Evolutionary conservation across 2,329 filamentous ascomycete genomes (phyloP), one percentile per base, ranked within the genome.

Genomic region (Epichloe sylvatica): DNA sequence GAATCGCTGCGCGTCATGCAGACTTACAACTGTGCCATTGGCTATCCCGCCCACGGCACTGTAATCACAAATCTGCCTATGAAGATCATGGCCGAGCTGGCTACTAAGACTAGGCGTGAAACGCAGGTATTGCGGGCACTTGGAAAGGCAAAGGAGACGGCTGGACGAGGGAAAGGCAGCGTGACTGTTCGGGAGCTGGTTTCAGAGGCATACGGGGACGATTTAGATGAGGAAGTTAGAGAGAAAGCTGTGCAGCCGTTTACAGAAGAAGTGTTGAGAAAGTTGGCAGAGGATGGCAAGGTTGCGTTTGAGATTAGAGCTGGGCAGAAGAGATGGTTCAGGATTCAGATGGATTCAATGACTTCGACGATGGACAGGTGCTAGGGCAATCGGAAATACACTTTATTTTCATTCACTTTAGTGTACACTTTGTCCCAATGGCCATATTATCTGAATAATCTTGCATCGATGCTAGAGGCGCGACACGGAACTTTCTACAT

Each of bases 31-130:
- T 67, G 70, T 46, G 80, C 73, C 19, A 42, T 51, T 5, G 57
- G 57, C 4, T 85, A 84, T 57, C 80, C 83, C 0, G 81, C 76
- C 1, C 82, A 86, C 57, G 83, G 83, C 0, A 70, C 70, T 0
- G 70, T 80, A 7, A 74, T 86, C n/a, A 68, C 73, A 30, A 70
- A 82, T 37, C 45, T 61, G 47, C 53, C 52, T 3, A 21, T 35
- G 6, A 58, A 56, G 37, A 53, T 60, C 7, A 30, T 11, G 0
- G 21, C 15, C 13, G 65, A 72, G 50, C 52, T 74, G 19, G 57
- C 47, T 0, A 53, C 60, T n/a, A 71, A 71, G 54, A 40, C 49
- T 25, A 52, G 66, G 3, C 65, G 71, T 0, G 72, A 74, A 55
- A 52, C 49, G 23, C 68, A 70, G 53, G 60, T 70, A 4, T 44